Evolutionary conservation across 2,329 filamentous ascomycete species (phyloP).

Genomic region (Pestalotiopsis sp.): DNA sequence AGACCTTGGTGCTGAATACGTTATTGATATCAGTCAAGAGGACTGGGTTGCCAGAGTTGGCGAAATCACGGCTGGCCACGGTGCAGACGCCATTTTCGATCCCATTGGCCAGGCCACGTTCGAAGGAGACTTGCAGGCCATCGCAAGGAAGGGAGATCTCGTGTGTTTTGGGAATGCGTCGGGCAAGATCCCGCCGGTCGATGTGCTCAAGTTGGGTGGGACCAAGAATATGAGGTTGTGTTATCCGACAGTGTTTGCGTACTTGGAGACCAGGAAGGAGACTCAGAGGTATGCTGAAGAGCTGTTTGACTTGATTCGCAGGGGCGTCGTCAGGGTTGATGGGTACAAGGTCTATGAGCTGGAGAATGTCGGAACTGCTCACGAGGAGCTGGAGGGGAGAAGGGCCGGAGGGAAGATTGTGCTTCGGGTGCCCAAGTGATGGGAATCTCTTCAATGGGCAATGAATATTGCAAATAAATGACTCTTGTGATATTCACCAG

Average conservation of each 20-base stretch:
- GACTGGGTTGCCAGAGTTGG: conserved; percentile 60
- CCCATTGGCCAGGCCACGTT: neutral
- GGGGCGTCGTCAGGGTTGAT: neutral
- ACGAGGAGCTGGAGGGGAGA: neutral
- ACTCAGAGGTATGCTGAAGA: neutral
- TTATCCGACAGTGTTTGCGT: conserved; percentile 1
- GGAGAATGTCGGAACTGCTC: neutral
- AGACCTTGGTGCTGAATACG: conserved; percentile 69
- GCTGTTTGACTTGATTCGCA: conserved; percentile 5
- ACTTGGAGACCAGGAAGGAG: neutral
- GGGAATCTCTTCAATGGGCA: neutral
- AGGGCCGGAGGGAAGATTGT: neutral
- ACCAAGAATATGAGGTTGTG: neutral
- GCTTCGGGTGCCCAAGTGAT: neutral
- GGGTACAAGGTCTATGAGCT: neutral
- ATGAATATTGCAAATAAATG: neutral
- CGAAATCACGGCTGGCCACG: conserved; percentile 71
- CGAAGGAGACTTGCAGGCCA: neutral
- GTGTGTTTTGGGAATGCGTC: neutral
- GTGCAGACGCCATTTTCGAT: conserved; percentile 69
- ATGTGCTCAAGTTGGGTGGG: conserved; percentile 1
- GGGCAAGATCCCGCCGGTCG: neutral
- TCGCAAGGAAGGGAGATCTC: neutral
- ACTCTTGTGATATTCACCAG: neutral
- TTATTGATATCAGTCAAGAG: conserved; percentile 67